phyloP scores from a whole-genome alignment of 208 protist genomes.

The Leishmania turanica region DNA sequence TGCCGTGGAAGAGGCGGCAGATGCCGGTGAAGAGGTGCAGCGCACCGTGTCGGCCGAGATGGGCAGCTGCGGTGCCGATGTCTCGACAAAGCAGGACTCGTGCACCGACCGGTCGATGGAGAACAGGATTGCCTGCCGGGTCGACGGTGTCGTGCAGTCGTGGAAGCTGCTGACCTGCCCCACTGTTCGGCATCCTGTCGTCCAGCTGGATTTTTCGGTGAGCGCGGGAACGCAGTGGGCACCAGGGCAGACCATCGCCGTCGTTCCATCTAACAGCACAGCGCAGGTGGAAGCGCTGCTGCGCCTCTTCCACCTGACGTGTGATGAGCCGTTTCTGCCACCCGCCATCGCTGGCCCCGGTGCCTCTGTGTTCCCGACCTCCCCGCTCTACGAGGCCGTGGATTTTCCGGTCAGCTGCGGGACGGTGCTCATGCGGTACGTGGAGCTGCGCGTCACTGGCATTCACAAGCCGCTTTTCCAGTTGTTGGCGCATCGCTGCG shows the following conservation, averaged over 20 bases:
- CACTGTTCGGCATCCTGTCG: conserved; percentile 17
- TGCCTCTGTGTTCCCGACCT: conserved; percentile 34
- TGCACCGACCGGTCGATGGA: conserved; percentile 20
- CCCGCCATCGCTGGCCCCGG: conserved; percentile 27
- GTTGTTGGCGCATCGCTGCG: conserved; percentile 25
- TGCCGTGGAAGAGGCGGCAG: not conserved
- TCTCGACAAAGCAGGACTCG: conserved; percentile 7
- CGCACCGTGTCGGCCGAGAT: not conserved
- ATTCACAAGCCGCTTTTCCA: conserved; percentile 29
- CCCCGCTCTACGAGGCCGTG: conserved; percentile 48
- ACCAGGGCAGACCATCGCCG: conserved; percentile 62
- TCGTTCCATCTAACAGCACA: conserved; percentile 52
- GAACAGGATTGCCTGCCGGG: conserved; percentile 22
- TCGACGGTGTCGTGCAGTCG: conserved; percentile 33
- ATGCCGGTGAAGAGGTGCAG: conserved; percentile 20
- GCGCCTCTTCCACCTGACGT: conserved; percentile 26
- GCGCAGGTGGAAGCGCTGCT: conserved; percentile 45
- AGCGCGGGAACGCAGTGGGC: conserved; percentile 36
- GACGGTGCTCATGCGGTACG: conserved; percentile 44
- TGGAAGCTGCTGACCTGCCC: conserved; percentile 38
- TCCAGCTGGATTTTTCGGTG: conserved; percentile 46
- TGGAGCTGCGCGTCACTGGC: conserved; percentile 43
- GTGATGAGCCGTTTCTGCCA: conserved; percentile 43
- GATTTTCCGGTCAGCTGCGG: conserved; percentile 54
- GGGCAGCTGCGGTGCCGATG: conserved; percentile 9